Evolutionary conservation across 2,329 filamentous ascomycete genomes (phyloP).

Genomic region (Verticillium albo-atrum): DNA sequence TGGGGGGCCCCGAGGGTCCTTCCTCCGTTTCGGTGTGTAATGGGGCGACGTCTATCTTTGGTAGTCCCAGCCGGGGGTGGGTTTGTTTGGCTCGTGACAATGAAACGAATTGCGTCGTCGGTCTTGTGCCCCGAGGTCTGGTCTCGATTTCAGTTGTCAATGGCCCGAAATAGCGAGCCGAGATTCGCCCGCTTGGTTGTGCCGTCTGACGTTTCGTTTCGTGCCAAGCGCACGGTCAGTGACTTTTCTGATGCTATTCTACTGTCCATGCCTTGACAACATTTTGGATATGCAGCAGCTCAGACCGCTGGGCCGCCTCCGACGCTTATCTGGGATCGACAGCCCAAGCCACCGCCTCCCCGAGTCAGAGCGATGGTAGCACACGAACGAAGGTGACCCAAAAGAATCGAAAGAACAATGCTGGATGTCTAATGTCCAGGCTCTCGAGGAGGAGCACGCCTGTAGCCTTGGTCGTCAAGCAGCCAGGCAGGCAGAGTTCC

Average conservation of each 20-base stretch:
- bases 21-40: not conserved
- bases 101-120: not conserved
- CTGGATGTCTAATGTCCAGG: not conserved
- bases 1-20: not conserved
- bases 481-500: not conserved
- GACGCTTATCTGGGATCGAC: not conserved
- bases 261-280: not conserved
- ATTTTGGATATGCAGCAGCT: not conserved
- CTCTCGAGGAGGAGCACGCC: not conserved
- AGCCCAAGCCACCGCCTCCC: not conserved
- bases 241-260: not conserved
- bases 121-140: not conserved
- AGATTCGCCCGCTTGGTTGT: not conserved
- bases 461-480: not conserved
- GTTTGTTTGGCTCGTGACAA: conserved; percentile 1
- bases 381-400: not conserved
- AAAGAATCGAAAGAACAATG: not conserved
- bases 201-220: not conserved
- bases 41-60: not conserved
- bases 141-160: conserved; percentile 8
- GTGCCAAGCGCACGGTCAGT: not conserved
- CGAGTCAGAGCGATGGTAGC: not conserved
- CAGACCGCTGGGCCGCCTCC: not conserved
- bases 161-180: conserved; percentile 8
- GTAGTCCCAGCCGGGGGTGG: not conserved